A percentile compares a stretch with the other conserved stretches of the same genome.
These are phyloP conservation scores for Penium margaritaceum DNA, from an alignment of 139 green algal species.

Conservation along the genomic window DNA sequence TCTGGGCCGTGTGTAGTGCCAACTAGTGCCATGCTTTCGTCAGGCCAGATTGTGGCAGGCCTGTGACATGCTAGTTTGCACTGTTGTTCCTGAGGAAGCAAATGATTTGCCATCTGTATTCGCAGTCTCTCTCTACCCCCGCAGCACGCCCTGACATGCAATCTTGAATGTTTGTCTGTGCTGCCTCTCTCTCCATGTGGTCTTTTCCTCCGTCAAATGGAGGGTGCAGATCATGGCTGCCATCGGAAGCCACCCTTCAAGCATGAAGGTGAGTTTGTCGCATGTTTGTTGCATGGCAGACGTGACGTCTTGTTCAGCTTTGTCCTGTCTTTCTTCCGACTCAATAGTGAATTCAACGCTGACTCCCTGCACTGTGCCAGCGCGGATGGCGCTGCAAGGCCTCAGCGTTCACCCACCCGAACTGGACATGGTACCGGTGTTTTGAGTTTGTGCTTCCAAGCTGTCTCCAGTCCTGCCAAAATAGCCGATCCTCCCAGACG, in stretches of 20 bases:
- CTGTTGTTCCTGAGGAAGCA: background rate
- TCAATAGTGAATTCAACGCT: background rate
- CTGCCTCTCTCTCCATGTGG: background rate
- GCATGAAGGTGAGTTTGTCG: background rate
- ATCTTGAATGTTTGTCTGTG: no score
- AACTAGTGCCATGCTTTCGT: no score
- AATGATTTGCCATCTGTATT: background rate
- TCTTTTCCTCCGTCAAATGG: background rate
- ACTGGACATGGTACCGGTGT: background rate
- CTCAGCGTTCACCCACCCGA: background rate
- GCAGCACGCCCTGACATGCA: background rate
- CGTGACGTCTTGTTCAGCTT: no score
- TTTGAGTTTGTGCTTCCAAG: background rate
- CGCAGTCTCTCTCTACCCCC: background rate
- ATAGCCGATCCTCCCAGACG: no score
- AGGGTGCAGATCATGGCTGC: conserved; percentile 2
- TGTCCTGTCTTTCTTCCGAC: no score
- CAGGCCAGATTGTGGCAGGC: background rate
- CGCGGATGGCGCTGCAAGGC: background rate
- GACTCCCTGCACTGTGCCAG: background rate
- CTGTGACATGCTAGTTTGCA: no score
- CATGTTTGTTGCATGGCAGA: no score
- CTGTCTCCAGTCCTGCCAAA: no score
- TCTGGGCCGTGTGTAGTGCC: no score
- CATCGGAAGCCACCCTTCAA: background rate